Evolutionary conservation across 2,329 filamentous ascomycete species (phyloP).

Genomic region (Drechslerella dactyloides): DNA sequence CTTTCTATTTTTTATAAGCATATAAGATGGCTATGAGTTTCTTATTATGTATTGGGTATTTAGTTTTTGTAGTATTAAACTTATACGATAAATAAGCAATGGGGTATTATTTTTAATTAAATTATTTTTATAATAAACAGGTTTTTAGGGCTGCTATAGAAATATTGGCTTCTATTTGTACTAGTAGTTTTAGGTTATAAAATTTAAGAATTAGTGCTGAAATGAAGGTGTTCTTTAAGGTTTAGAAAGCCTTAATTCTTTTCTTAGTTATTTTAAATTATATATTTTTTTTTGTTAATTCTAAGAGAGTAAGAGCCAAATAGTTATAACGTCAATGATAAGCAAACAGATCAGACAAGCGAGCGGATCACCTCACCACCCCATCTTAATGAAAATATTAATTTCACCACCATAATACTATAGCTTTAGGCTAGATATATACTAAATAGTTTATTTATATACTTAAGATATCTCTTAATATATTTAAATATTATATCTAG

Average conservation of each 20-base stretch:
- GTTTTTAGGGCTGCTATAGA: background rate
- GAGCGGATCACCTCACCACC: too few species aligned
- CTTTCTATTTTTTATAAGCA: slow-evolving; percentile 12
- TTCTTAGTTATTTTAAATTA: background rate
- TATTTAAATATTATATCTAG: too few species aligned
- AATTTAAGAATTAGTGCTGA: slow-evolving; percentile 14
- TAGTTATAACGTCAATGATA: too few species aligned
- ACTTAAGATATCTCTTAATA: too few species aligned
- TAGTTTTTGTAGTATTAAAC: background rate
- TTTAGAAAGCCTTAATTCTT: slow-evolving; percentile 3
- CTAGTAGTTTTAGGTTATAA: background rate
- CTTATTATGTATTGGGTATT: background rate
- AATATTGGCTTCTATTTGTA: slow-evolving; percentile 3
- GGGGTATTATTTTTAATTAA: slow-evolving; percentile 2
- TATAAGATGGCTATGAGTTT: background rate
- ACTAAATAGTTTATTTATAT: too few species aligned
- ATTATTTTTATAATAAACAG: slow-evolving; percentile 1
- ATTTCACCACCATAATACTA: too few species aligned
- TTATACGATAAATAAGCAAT: slow-evolving; percentile 11
- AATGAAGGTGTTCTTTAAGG: background rate
- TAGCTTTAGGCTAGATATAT: too few species aligned
- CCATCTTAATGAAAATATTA: too few species aligned
- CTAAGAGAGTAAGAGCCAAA: background rate
- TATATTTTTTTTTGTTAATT: background rate
- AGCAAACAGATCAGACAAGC: too few species aligned